These are phyloP conservation scores for Epicoccum sorghinum DNA, from an alignment of 2,329 filamentous ascomycete genomes.

Conservation along the genomic window DNA sequence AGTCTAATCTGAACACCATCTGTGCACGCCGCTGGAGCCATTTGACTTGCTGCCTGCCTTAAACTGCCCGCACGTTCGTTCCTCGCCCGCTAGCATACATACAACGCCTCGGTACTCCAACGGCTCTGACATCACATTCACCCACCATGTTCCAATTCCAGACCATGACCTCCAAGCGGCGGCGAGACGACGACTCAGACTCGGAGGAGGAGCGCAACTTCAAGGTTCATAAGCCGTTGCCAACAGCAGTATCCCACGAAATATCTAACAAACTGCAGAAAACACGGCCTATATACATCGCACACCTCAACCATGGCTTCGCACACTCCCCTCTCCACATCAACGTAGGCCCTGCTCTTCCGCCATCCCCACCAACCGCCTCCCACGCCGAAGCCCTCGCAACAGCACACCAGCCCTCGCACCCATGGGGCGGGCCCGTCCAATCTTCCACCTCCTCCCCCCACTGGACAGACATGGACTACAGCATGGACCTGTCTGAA, in stretches of 20 bases:
- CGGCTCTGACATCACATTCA: conserved; percentile 11
- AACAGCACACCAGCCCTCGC: conserved; percentile 20
- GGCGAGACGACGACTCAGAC: conserved; percentile 43
- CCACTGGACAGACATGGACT: conserved; percentile 30
- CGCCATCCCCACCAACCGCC: conserved; percentile 36
- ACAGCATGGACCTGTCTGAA: conserved; percentile 48
- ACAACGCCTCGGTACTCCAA: neutral
- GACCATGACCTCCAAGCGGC: conserved; percentile 37
- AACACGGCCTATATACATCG: conserved; percentile 33
- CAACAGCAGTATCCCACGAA: conserved; percentile 2
- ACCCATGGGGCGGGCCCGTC: conserved; percentile 19
- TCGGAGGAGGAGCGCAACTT: conserved; percentile 39
- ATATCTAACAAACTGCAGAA: conserved; percentile 28
- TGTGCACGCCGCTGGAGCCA: conserved; percentile 13
- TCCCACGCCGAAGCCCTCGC: conserved; percentile 40
- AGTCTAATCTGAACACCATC: conserved; percentile 21
- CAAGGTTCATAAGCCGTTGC: conserved; percentile 32
- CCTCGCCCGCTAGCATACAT: conserved; percentile 9
- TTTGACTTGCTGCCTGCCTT: conserved; percentile 19
- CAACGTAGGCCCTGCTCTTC: conserved; percentile 29
- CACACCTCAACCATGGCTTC: conserved; percentile 26
- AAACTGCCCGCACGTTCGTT: conserved; percentile 23
- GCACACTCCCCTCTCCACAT: conserved; percentile 26
- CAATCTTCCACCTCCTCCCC: conserved; percentile 19
- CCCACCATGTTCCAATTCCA: conserved; percentile 41